A percentile compares a stretch with the other conserved stretches of the same genome.
Conservation (phyloP, 805 yeast species). For the Ogataea chonburiensis region DNA sequence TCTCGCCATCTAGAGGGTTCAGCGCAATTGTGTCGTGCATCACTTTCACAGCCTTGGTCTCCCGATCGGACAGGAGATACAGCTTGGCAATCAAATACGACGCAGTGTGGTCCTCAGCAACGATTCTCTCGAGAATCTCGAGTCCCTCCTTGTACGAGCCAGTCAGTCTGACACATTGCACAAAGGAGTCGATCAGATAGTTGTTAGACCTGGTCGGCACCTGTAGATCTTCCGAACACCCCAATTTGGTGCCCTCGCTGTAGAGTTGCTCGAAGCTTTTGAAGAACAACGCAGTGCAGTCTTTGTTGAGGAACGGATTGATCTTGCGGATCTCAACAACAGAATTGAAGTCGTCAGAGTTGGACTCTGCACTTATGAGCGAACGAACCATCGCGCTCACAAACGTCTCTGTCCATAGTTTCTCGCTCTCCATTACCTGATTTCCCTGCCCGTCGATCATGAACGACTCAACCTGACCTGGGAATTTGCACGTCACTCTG, state of each 20-base stretch:
- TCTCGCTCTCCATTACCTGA: slow-evolving; percentile 47
- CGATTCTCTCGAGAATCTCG: slow-evolving; percentile 54
- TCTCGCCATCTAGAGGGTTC: slow-evolving; percentile 54
- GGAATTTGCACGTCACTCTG: slow-evolving; percentile 69
- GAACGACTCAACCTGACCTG: slow-evolving; percentile 65
- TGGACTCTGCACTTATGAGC: slow-evolving; percentile 66
- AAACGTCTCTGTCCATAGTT: slow-evolving; percentile 61
- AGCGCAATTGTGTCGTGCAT: slow-evolving; percentile 49
- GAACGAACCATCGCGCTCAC: slow-evolving; percentile 74
- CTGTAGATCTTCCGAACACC: slow-evolving; percentile 65
- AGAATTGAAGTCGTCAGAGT: slow-evolving; percentile 60
- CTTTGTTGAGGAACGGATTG: slow-evolving; percentile 63
- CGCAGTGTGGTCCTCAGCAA: slow-evolving; percentile 54
- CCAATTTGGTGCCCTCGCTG: slow-evolving; percentile 62
- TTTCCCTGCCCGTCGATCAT: slow-evolving; percentile 54
- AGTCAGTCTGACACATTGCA: slow-evolving; percentile 62
- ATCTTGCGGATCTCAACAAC: slow-evolving; percentile 83
- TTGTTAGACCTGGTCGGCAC: slow-evolving; percentile 62
- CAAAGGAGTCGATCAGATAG: slow-evolving; percentile 72
- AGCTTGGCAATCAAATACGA: slow-evolving; percentile 54
- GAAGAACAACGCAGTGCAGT: slow-evolving; percentile 53
- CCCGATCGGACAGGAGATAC: slow-evolving; percentile 53
- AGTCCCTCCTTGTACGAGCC: slow-evolving; percentile 62
- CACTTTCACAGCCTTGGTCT: slow-evolving; percentile 53
- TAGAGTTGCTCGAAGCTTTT: slow-evolving; percentile 66